Evolutionary conservation across 1,284 basidiomycete genomes (phyloP).

Genomic region (Vanrija humicola): DNA sequence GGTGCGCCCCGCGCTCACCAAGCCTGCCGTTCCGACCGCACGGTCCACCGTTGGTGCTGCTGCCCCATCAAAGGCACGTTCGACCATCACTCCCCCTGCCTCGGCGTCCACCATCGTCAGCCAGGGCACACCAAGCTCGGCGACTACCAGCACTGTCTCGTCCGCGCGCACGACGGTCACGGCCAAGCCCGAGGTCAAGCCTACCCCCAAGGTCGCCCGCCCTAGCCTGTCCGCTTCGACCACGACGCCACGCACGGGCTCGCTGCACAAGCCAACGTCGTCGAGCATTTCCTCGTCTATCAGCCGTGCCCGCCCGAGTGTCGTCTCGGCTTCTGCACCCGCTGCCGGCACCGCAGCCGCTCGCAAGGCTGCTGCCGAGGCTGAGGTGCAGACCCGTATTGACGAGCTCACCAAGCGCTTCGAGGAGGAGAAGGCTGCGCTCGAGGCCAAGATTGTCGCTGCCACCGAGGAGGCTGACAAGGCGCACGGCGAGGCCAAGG

Average conservation of each 20-base stretch:
- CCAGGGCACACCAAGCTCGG: not conserved
- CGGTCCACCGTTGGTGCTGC: not conserved
- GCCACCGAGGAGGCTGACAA: slow-evolving; percentile 3
- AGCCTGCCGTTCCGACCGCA: not conserved
- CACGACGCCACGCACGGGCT: not conserved
- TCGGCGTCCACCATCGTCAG: not conserved
- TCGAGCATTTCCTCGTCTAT: not conserved
- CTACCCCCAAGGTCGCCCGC: not conserved
- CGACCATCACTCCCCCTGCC: slow-evolving; percentile 4
- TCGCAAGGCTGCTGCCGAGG: slow-evolving; percentile 8
- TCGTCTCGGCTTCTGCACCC: not conserved
- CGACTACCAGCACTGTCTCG: not conserved
- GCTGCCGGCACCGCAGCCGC: not conserved
- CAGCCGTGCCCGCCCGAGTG: no score
- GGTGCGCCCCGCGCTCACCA: slow-evolving; percentile 1
- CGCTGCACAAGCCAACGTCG: not conserved
- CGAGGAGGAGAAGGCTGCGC: slow-evolving; percentile 19
- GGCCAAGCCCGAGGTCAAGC: no score
- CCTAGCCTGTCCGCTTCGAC: not conserved
- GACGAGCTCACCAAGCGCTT: slow-evolving; percentile 15
- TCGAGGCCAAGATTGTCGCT: slow-evolving; percentile 21
- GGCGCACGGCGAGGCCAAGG: slow-evolving; percentile 18
- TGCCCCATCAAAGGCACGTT: slow-evolving; percentile 1
- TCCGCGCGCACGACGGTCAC: no score
- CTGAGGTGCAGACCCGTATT: slow-evolving; percentile 11